These are phyloP conservation scores for Ormosia semicastrata DNA, from an alignment of 306 rosid genomes.

Conservation along the genomic window DNA sequence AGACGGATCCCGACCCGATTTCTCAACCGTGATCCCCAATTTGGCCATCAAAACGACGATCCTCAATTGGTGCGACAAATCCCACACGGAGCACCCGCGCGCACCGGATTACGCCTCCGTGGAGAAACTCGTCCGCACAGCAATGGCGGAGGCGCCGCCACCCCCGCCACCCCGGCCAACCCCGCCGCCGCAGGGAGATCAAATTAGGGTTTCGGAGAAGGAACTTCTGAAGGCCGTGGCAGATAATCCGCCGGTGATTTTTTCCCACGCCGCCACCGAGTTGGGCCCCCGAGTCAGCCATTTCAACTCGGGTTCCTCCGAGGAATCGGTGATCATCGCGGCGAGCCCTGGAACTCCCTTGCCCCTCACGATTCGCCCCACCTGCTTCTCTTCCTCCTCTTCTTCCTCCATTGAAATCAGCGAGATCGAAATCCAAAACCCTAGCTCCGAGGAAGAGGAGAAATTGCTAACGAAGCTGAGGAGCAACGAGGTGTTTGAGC, in stretches of 20 bases:
- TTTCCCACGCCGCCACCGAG: conserved; percentile 90
- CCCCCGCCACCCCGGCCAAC: neutral
- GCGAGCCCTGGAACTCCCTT: conserved; percentile 58
- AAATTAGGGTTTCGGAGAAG: conserved; percentile 68
- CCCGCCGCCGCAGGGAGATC: neutral
- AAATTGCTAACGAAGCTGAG: conserved; percentile 42
- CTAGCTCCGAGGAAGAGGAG: conserved; percentile 54
- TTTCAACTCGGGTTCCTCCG: conserved; percentile 54
- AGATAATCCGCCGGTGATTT: conserved; percentile 56
- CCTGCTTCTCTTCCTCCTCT: conserved; percentile 61
- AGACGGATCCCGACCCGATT: conserved; percentile 77
- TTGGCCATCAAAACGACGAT: conserved; percentile 60
- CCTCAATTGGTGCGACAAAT: conserved; percentile 57
- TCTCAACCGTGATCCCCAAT: conserved; percentile 65
- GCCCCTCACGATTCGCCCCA: conserved; percentile 71
- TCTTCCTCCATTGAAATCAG: conserved; percentile 46
- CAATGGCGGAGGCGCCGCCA: conserved; percentile 32
- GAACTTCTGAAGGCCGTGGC: conserved; percentile 66
- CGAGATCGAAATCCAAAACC: conserved; percentile 46
- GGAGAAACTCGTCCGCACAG: conserved; percentile 31
- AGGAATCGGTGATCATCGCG: conserved; percentile 46
- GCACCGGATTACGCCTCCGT: conserved; percentile 57
- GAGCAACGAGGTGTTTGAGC: conserved; percentile 60
- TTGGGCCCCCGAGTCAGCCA: conserved; percentile 56
- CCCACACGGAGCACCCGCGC: conserved; percentile 38